These are phyloP conservation scores for Xylariales sp. DNA, from an alignment of 2,329 filamentous ascomycete species.

Conservation along the genomic window DNA sequence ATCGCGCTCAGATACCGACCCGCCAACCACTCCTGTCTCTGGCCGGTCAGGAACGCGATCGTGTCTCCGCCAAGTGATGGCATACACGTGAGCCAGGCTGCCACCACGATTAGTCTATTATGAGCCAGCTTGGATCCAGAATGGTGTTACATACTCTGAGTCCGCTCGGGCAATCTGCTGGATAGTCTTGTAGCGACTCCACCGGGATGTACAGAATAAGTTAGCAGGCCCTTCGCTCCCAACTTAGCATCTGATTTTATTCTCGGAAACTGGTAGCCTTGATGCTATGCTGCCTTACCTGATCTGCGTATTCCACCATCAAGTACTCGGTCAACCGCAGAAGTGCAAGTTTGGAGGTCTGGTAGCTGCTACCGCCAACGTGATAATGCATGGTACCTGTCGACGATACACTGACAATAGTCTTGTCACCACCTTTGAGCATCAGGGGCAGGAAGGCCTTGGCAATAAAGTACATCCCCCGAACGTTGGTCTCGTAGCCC, in stretches of 20 bases:
- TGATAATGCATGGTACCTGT: slow-evolving; percentile 32
- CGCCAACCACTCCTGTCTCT: slow-evolving; percentile 26
- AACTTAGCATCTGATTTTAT: too few species aligned
- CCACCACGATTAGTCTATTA: not conserved
- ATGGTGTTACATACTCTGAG: slow-evolving; percentile 15
- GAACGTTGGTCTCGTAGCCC: slow-evolving; percentile 46
- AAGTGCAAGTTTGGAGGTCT: slow-evolving; percentile 39
- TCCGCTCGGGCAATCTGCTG: slow-evolving; percentile 10
- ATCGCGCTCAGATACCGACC: slow-evolving; percentile 34
- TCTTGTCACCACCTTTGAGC: slow-evolving; percentile 30
- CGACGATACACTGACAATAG: slow-evolving; percentile 42
- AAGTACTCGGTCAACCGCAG: slow-evolving; percentile 41
- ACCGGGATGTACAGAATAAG: slow-evolving; percentile 38
- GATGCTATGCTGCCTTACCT: slow-evolving; percentile 30
- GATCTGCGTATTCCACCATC: slow-evolving; percentile 33
- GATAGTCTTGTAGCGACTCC: slow-evolving; percentile 33
- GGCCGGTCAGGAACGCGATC: slow-evolving; percentile 23
- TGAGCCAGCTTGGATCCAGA: slow-evolving; percentile 10
- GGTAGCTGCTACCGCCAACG: slow-evolving; percentile 34
- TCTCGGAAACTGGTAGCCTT: too few species aligned
- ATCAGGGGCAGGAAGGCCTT: slow-evolving; percentile 45
- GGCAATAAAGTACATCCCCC: slow-evolving; percentile 40
- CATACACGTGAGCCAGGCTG: slow-evolving; percentile 21
- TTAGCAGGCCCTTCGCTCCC: slow-evolving; percentile 35
- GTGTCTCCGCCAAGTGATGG: slow-evolving; percentile 24